Evolutionary conservation across 495 filamentous ascomycete genomes (phyloP).

Genomic region (Trichoderma virens): DNA sequence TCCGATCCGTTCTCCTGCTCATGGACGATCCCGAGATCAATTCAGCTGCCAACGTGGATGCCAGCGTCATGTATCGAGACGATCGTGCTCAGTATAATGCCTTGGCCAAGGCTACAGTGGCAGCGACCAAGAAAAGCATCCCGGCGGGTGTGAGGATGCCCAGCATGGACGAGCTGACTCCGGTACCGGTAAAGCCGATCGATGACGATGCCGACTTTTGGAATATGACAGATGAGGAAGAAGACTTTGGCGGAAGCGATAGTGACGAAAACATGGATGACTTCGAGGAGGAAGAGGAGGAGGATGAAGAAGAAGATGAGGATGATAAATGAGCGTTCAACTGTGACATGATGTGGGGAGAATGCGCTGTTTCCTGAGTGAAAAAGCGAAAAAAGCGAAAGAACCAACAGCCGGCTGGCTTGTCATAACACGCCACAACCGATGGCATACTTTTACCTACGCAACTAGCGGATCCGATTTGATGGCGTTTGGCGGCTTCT

Average conservation of each 20-base stretch:
- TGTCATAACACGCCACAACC: neutral
- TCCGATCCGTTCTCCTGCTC: conserved; percentile 86
- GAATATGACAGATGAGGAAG: conserved; percentile 73
- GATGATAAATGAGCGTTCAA: conserved; percentile 22
- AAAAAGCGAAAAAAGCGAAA: no score
- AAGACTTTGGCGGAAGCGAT: conserved; percentile 69
- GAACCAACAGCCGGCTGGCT: no score
- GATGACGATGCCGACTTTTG: conserved; percentile 76
- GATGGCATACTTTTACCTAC: neutral
- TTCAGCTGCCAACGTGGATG: conserved; percentile 93
- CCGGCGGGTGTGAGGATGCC: conserved; percentile 81
- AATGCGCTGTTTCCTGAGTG: no score
- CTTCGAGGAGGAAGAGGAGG: conserved; percentile 46
- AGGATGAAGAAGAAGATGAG: conserved; percentile 39
- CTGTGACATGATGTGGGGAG: no score
- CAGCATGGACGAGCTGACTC: conserved; percentile 51
- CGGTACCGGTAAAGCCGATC: conserved; percentile 54
- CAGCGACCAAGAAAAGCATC: conserved; percentile 67
- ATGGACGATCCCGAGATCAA: conserved; percentile 90
- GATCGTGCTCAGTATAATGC: conserved; percentile 58
- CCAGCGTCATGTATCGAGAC: conserved; percentile 75
- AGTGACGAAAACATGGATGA: conserved; percentile 52
- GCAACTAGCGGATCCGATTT: neutral
- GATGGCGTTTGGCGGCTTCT: neutral
- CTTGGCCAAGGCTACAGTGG: conserved; percentile 61